Percentiles rank a stretch among this genome's conserved stretches.
Evolutionary conservation across 2,329 filamentous ascomycete genomes (phyloP).

Genomic region (Pestalotiopsis sp.): DNA sequence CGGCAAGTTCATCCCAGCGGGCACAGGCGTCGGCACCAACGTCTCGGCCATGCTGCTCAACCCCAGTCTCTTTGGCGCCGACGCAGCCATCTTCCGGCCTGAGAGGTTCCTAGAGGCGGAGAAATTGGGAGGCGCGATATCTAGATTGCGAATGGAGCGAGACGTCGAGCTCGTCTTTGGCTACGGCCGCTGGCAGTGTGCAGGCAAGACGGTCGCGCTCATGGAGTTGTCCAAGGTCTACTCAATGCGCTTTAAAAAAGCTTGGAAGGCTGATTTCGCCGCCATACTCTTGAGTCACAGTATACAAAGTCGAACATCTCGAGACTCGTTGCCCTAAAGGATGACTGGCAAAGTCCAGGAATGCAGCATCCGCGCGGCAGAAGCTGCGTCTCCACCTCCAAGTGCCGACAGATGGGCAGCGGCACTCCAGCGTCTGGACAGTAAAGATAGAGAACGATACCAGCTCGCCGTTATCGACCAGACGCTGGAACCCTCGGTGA

Average conservation of each 20-base stretch:
- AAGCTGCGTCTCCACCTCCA: no score
- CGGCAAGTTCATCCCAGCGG: slow-evolving; percentile 35
- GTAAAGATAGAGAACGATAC: no score
- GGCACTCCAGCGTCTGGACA: no score
- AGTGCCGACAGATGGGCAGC: no score
- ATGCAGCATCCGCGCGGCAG: no score
- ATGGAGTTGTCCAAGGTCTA: slow-evolving; percentile 42
- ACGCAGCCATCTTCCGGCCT: slow-evolving; percentile 39
- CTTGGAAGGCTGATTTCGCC: no score
- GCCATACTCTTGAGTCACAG: no score
- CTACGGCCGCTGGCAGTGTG: slow-evolving; percentile 35
- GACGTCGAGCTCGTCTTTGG: slow-evolving; percentile 39
- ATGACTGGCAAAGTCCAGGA: no score
- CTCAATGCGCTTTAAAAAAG: slow-evolving; percentile 5
- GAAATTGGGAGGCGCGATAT: slow-evolving; percentile 21
- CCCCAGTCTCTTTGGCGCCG: slow-evolving; percentile 29
- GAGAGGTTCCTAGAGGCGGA: slow-evolving; percentile 41
- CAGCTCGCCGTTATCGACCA: no score
- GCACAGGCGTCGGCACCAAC: slow-evolving; percentile 35
- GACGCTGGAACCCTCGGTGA: no score
- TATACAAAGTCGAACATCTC: no score
- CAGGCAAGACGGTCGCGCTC: slow-evolving; percentile 40
- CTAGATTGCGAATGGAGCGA: slow-evolving; percentile 23
- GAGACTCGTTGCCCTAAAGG: no score
- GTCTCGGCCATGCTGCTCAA: slow-evolving; percentile 31